Evolutionary conservation across 768 basidiomycete genomes (phyloP), one percentile per base, ranked within the genome.

Genomic region (Podaxis mareebaensis): DNA sequence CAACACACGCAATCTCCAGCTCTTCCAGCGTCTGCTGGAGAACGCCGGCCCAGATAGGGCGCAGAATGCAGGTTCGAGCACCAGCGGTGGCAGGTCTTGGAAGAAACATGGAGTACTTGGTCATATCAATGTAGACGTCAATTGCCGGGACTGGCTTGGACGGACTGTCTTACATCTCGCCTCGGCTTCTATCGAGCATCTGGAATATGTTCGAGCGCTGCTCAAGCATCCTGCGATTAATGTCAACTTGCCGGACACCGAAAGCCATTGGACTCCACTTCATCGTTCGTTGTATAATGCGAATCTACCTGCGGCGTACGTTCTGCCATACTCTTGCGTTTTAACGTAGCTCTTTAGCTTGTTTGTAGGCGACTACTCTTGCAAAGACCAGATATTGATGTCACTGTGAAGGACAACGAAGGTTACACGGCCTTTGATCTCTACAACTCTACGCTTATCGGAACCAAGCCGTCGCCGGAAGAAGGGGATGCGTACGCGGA

Each of bases 391-490:
- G 94, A 96, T 69, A 85, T 85, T 24, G 92, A 97, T 72, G 75
- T 79, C 0, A 76, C 82, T 4, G 67, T 91, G 63, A 94, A 93
- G 71, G 96, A 98, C 70, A 70, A 79, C 30, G 96, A 98, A 67
- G 96, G 92, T 0, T 91, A 96, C 73, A 94, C 93, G 0, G 88
- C 95, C 0, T 94, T 94, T 65, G 96, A 99, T 71, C 76, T 99
- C 38, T 97, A 94, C 76, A 98, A 98, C 71, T 90, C 91, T 3
- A 96, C 95, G 0, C 77, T 96, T 65, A 81, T 85, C 70, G 90
- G 84, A 30, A 92, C 91, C 3, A 86, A 86, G 63, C 61, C 61
- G 8, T 26, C 55, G 12, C 90, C 90, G 3, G 68, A 70, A 44
- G 67, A 71, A 2, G 66, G 71, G 36, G 73, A 76, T 60, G 59